Percentiles rank a stretch among this genome's conserved stretches.
Evolutionary conservation across 1,139 yeast species (phyloP).

Genomic region (Diutina ranongensis): DNA sequence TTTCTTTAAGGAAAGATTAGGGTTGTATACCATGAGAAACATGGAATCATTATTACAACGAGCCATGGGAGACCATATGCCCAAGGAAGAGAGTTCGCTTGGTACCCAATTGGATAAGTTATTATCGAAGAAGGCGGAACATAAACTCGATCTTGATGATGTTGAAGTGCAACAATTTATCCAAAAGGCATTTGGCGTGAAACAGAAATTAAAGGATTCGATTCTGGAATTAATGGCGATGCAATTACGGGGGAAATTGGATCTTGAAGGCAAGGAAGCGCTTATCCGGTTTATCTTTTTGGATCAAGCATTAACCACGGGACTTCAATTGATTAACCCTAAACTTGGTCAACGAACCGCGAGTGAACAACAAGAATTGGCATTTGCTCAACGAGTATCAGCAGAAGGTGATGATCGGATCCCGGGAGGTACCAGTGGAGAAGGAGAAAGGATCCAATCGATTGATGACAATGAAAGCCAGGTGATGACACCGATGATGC

Average conservation of each 20-base stretch:
- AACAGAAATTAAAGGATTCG: slow-evolving; percentile 37
- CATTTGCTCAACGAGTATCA: slow-evolving; percentile 15
- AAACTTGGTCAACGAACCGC: background rate
- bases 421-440: background rate
- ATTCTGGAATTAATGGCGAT: slow-evolving; percentile 46
- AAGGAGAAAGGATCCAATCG: background rate
- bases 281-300: slow-evolving; percentile 54
- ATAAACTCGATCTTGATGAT: background rate
- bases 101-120: background rate
- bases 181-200: slow-evolving; percentile 28
- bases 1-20: slow-evolving; percentile 44
- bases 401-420: slow-evolving; percentile 1
- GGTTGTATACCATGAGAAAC: slow-evolving; percentile 59
- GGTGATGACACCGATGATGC: background rate
- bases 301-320: slow-evolving; percentile 61
- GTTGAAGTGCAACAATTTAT: slow-evolving; percentile 22
- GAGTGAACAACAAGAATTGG: slow-evolving; percentile 10
- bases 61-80: background rate
- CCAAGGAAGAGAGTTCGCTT: background rate
- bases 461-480: background rate
- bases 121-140: background rate
- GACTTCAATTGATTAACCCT: slow-evolving; percentile 38
- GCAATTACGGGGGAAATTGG: slow-evolving; percentile 41
- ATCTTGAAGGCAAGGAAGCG: slow-evolving; percentile 62
- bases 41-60: slow-evolving; percentile 36